Base-by-base conservation (phyloP, 805 yeast genomes). In the Tetrapisispora nanseiensis region DNA sequence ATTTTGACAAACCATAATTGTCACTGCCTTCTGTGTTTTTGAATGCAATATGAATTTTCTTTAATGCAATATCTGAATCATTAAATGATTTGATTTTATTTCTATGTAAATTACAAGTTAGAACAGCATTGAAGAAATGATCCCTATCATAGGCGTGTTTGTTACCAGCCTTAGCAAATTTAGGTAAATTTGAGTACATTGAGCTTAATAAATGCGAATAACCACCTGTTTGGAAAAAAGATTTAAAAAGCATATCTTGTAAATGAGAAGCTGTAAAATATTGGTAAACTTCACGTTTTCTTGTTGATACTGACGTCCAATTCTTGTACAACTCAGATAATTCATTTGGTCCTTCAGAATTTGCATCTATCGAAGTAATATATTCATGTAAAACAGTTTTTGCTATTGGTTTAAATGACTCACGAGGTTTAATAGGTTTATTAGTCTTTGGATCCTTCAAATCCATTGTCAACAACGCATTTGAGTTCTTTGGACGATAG, bases 401-500 rank as follows among this genome's bases (percentile, higher is more conserved):
- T 6, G 65, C 51, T 12, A 64, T 59, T 7, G 61, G 58, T 15
- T 40, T 45, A 34, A 66, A 61, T 19, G 68, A 59, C 1, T 43
- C 47, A 18, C 59, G 48, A 19, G 72, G 69, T 4, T 54, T 52
- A 13, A 66, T 43, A 39, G 63, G 62, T 20, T 51, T 44, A 35
- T 59, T 57, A 1, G 64, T 58, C 2, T 46, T 54, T 6, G 63
- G 61, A 46, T 68, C 69, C 54, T 65, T 65, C 27, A 66, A 35
- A 46, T 67, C 70, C 63, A 67, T 62, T 10, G 68, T 57, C 30
- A 67, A 41, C 33, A 69, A 49, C 38, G 51, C 61, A 23, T 64
- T 57, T 2, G 69, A 61, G 47, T 69, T 68, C 42, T 59, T 65
- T 29, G 65, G 62, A 51, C 71, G 63, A 50, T 69, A 68, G 21